Evolutionary conservation across 371 early-diverging fungal genomes (phyloP).

Genomic region (Lichtheimia corymbifera): DNA sequence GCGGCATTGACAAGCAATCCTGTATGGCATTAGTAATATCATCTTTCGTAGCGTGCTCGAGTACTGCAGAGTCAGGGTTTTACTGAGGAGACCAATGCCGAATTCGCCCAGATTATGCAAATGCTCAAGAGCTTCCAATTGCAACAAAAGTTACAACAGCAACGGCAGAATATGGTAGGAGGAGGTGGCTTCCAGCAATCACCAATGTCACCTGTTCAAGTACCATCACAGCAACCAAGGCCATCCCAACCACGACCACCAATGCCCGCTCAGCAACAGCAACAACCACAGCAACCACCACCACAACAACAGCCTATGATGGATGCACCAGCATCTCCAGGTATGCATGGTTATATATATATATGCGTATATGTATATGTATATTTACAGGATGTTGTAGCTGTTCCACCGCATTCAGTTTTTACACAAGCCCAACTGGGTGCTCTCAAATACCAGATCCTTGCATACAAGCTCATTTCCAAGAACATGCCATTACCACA

Average conservation of each 20-base stretch:
- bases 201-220: conserved; percentile 14
- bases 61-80: conserved; percentile 61
- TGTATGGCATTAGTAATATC: neutral
- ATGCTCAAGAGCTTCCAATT: conserved; percentile 51
- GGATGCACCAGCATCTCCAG: neutral
- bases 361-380: too few relatives aligned
- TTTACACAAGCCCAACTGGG: conserved; percentile 69
- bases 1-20: neutral
- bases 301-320: conserved; percentile 17
- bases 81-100: conserved; percentile 67
- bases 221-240: conserved; percentile 9
- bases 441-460: conserved; percentile 76
- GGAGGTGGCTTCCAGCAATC: neutral
- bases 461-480: conserved; percentile 80
- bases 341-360: conserved; percentile 6
- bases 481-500: conserved; percentile 79
- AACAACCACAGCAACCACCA: conserved; percentile 13
- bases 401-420: conserved; percentile 6
- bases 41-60: conserved; percentile 30
- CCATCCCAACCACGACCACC: conserved; percentile 8
- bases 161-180: conserved; percentile 1
- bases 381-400: too few relatives aligned
- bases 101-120: conserved; percentile 68
- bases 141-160: conserved; percentile 24
- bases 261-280: conserved; percentile 15